phyloP scores from a whole-genome alignment of 805 yeast species.

The Saccharomycopsis fermentans region DNA sequence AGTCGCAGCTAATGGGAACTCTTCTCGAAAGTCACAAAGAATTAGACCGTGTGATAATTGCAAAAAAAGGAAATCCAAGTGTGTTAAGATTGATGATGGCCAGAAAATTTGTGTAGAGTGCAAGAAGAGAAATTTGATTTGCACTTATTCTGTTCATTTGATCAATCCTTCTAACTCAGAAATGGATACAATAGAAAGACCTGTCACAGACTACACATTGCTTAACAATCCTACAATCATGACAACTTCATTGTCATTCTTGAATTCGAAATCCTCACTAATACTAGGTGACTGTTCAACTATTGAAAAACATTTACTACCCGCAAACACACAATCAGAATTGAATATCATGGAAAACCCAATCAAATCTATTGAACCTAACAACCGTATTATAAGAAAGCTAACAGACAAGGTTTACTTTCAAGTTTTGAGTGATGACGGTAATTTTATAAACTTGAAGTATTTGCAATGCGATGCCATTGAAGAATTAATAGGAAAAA shows the following conservation, averaged over 20 bases:
- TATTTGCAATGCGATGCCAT: slow-evolving; percentile 24
- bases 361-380: slow-evolving; percentile 4
- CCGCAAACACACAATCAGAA: slow-evolving; percentile 9
- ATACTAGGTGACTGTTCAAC: slow-evolving; percentile 22
- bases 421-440: slow-evolving; percentile 23
- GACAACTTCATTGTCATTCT: slow-evolving; percentile 23
- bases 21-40: background rate
- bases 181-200: slow-evolving; percentile 20
- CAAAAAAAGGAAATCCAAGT: slow-evolving; percentile 21
- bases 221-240: slow-evolving; percentile 24
- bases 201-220: slow-evolving; percentile 24
- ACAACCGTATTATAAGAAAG: slow-evolving; percentile 19
- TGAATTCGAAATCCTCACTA: slow-evolving; percentile 24
- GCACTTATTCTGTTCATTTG: slow-evolving; percentile 20
- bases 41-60: slow-evolving; percentile 21
- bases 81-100: slow-evolving; percentile 19
- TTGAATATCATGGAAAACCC: slow-evolving; percentile 14
- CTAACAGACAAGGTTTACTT: slow-evolving; percentile 21
- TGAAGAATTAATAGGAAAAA: slow-evolving; percentile 22
- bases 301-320: slow-evolving; percentile 22
- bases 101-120: slow-evolving; percentile 21
- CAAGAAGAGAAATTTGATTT: slow-evolving; percentile 20
- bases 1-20: background rate
- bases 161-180: slow-evolving; percentile 9
- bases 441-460: slow-evolving; percentile 22